A percentile compares a stretch with the other conserved stretches of the same genome.
Conservation (phyloP, 345 rosid species). For the Rhodamnia argentea region DNA sequence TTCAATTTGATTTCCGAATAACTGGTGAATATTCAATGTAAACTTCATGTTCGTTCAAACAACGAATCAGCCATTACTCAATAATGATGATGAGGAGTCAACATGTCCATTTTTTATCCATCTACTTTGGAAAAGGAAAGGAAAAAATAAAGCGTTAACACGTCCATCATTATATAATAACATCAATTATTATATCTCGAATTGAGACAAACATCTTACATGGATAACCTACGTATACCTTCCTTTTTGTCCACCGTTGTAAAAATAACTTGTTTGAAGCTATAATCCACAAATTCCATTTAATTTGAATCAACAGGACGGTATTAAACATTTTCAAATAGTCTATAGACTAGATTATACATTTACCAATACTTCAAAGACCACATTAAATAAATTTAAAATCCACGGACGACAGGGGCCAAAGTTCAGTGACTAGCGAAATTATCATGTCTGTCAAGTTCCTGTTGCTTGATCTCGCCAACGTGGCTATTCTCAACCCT, state of each 20-base stretch:
- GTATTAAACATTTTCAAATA: background rate
- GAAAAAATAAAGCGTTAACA: background rate
- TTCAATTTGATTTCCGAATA: no score
- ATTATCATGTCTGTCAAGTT: background rate
- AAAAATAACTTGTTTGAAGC: background rate
- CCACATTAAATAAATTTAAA: background rate
- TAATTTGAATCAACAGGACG: background rate
- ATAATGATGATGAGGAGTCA: background rate
- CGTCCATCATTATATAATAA: background rate
- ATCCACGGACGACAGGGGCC: fast-evolving
- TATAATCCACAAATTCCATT: background rate
- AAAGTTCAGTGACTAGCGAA: background rate
- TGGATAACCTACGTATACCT: background rate
- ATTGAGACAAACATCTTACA: background rate
- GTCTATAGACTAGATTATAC: background rate
- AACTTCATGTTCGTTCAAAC: background rate
- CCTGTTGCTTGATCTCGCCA: background rate
- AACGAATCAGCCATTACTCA: background rate
- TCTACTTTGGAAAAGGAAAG: background rate
- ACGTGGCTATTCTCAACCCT: background rate
- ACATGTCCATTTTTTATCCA: background rate
- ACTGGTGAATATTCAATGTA: background rate
- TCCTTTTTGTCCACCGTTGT: background rate
- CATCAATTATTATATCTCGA: background rate
- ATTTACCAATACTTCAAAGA: background rate